These are phyloP conservation scores for Termitomyces sp. DNA, from an alignment of 768 basidiomycete species.

Conservation along the genomic window DNA sequence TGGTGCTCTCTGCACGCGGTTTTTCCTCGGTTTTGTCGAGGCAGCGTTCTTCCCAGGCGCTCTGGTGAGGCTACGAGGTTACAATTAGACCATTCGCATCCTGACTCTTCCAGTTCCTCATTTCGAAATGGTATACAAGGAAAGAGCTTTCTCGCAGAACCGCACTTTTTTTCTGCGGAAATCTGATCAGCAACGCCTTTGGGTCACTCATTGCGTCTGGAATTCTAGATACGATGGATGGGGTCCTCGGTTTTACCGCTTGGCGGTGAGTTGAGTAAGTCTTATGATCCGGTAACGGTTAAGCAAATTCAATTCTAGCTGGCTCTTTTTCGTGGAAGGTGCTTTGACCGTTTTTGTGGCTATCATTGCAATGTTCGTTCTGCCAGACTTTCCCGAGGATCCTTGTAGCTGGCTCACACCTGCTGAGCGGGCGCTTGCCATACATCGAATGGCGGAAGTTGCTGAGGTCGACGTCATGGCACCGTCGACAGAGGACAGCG, in stretches of 20 bases:
- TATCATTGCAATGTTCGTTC: slow-evolving; percentile 54
- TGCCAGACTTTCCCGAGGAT: slow-evolving; percentile 81
- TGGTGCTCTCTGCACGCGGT: slow-evolving; percentile 66
- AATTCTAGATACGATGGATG: slow-evolving; percentile 73
- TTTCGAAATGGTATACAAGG: slow-evolving; percentile 73
- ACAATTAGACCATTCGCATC: not conserved
- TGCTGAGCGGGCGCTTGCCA: slow-evolving; percentile 55
- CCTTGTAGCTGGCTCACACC: slow-evolving; percentile 53
- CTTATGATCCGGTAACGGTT: not conserved
- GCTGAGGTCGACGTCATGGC: slow-evolving; percentile 46
- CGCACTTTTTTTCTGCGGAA: slow-evolving; percentile 70
- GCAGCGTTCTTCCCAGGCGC: slow-evolving; percentile 73
- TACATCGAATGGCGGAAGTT: slow-evolving; percentile 65
- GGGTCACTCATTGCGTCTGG: slow-evolving; percentile 79
- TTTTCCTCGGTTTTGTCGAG: slow-evolving; percentile 69
- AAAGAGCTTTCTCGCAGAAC: slow-evolving; percentile 71
- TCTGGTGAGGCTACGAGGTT: slow-evolving; percentile 24
- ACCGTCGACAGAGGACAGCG: slow-evolving; percentile 24
- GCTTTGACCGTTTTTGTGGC: slow-evolving; percentile 53
- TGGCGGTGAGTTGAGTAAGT: slow-evolving; percentile 57
- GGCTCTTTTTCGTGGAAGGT: slow-evolving; percentile 78
- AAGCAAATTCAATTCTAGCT: slow-evolving; percentile 32
- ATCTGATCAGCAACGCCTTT: slow-evolving; percentile 81
- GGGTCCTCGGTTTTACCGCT: slow-evolving; percentile 64
- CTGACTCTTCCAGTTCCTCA: slow-evolving; percentile 36